Conservation (phyloP, 495 filamentous ascomycete species). For the Thermothielavioides terrestris region DNA sequence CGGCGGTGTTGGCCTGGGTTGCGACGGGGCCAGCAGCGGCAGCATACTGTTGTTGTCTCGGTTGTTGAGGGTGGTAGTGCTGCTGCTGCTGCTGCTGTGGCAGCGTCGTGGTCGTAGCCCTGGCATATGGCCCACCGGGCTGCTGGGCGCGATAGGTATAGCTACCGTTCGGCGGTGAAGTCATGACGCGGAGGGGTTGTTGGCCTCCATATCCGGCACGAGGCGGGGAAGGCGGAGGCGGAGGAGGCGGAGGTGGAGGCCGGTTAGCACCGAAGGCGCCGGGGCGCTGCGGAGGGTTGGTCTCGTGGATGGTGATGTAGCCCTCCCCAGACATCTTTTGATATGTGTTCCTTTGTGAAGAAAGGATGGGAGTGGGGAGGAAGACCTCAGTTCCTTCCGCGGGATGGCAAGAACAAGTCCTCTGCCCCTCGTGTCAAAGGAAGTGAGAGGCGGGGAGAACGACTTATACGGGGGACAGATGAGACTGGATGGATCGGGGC, state of each 20-base stretch:
- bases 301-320: slow-evolving; percentile 4
- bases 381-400: too few species aligned
- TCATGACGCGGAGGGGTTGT: background rate
- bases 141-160: background rate
- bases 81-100: background rate
- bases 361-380: background rate
- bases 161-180: background rate
- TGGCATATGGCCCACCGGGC: background rate
- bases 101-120: background rate
- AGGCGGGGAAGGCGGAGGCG: too few species aligned
- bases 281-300: background rate
- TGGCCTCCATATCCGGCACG: background rate
- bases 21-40: background rate
- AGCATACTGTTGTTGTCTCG: background rate
- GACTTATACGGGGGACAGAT: slow-evolving; percentile 1
- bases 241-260: background rate
- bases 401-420: too few species aligned
- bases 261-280: background rate
- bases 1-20: background rate
- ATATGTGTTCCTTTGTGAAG: background rate
- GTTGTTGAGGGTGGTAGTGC: background rate
- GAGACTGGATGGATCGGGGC: background rate
- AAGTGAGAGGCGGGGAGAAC: background rate
- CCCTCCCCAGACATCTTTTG: background rate
- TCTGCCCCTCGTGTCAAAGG: background rate